Evolutionary conservation across 1,284 basidiomycete species (phyloP).

Genomic region (Sphaerobolus stellatus): DNA sequence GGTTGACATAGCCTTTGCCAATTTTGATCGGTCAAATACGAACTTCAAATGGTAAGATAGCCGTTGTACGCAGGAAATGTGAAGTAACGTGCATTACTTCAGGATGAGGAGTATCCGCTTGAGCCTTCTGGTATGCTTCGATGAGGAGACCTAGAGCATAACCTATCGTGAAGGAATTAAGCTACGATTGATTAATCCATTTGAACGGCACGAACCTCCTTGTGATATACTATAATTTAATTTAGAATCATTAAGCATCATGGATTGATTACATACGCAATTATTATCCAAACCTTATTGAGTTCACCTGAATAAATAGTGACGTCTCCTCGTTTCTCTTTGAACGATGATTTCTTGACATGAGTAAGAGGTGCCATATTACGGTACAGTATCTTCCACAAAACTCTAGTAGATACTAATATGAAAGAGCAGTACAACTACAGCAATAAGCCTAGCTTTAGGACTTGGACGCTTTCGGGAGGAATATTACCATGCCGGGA

Average conservation of each 20-base stretch:
- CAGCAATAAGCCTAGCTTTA: no score
- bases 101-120: conserved; percentile 43
- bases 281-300: not conserved
- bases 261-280: conserved; percentile 1
- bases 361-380: conserved; percentile 7
- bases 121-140: conserved; percentile 51
- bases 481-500: no score
- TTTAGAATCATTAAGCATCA: not conserved
- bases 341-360: not conserved
- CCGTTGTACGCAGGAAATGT: conserved; percentile 51
- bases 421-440: no score
- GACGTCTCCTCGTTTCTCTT: not conserved
- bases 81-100: conserved; percentile 61
- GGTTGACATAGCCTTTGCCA: conserved; percentile 52
- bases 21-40: conserved; percentile 44
- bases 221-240: conserved; percentile 52
- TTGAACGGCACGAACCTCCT: conserved; percentile 42
- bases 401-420: no score
- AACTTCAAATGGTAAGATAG: conserved; percentile 42
- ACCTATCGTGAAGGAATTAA: conserved; percentile 36
- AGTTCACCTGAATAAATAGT: not conserved
- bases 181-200: not conserved
- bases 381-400: no score
- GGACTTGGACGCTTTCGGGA: no score
- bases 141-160: conserved; percentile 56